Percentiles rank a stretch among this genome's conserved stretches.
Evolutionary conservation across 352 stramenopile species (phyloP).

Genomic region (Pythium apleroticum): DNA sequence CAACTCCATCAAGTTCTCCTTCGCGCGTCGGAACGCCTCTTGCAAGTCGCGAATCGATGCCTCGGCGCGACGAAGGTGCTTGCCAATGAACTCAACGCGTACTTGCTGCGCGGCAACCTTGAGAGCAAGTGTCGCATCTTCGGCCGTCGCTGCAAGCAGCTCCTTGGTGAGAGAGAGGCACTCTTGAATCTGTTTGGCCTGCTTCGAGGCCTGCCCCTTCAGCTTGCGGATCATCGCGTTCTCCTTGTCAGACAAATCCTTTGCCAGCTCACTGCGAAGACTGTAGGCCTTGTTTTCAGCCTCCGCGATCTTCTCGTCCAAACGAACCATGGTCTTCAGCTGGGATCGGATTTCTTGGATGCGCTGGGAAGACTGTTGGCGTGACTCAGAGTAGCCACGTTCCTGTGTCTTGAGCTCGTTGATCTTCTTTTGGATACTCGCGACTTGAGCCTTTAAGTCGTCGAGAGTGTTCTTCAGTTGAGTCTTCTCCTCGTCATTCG

Average conservation of each 20-base stretch:
- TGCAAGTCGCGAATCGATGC: conserved; percentile 48
- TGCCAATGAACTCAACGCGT: conserved; percentile 60
- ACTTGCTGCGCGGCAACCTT: conserved; percentile 66
- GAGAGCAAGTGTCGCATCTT: conserved; percentile 56
- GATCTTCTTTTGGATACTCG: conserved; percentile 66
- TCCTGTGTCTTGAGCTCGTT: conserved; percentile 64
- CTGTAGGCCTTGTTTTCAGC: conserved; percentile 70
- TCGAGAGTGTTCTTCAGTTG: conserved; percentile 59
- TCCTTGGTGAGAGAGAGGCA: conserved; percentile 56
- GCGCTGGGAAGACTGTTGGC: conserved; percentile 52
- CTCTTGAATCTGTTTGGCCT: conserved; percentile 69
- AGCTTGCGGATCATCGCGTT: conserved; percentile 76
- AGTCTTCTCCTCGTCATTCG: conserved; percentile 75
- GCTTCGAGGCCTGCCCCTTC: conserved; percentile 65
- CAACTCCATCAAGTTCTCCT: conserved; percentile 58
- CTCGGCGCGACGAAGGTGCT: conserved; percentile 59
- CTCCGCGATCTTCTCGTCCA: conserved; percentile 76
- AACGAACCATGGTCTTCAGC: conserved; percentile 63
- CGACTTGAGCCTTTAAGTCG: conserved; percentile 36
- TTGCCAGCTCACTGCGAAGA: conserved; percentile 68
- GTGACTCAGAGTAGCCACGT: conserved; percentile 53
- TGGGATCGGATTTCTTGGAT: conserved; percentile 72
- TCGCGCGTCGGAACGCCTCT: conserved; percentile 60
- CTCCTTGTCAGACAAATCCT: conserved; percentile 79
- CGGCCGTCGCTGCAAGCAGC: conserved; percentile 44